phyloP scores from a whole-genome alignment of 441 rosid genomes.

The Arabidopsis lyrata region DNA sequence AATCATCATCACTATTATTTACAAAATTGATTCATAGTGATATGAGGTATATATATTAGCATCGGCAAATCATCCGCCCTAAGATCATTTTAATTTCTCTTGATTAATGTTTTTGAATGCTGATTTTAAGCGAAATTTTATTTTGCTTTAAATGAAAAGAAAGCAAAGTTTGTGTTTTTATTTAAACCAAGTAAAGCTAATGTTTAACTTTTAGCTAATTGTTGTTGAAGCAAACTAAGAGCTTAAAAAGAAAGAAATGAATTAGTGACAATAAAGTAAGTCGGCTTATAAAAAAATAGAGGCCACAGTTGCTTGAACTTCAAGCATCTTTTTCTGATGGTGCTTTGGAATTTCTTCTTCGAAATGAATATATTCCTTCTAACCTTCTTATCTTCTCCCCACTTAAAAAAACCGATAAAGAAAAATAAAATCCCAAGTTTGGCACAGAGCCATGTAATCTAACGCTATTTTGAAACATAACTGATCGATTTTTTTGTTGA shows the following conservation, averaged over 20 bases:
- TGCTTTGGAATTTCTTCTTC: constrained; percentile 64
- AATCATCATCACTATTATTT: constrained; percentile 1
- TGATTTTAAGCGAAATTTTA: neutral
- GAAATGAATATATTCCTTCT: constrained; percentile 81
- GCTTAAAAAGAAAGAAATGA: constrained; percentile 6
- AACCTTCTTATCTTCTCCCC: constrained; percentile 42
- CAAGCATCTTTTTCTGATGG: constrained; percentile 73
- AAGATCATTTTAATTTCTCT: neutral
- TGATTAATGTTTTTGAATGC: neutral
- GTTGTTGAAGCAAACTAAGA: constrained; percentile 40
- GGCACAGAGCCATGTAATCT: constrained; percentile 28
- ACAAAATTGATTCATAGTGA: neutral
- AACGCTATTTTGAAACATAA: constrained; percentile 20
- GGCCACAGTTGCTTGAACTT: constrained; percentile 79
- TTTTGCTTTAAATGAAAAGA: constrained; percentile 47
- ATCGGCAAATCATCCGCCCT: constrained; percentile 11
- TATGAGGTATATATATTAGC: neutral
- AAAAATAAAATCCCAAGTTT: constrained; percentile 22
- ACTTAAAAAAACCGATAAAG: neutral
- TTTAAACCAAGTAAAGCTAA: constrained; percentile 59
- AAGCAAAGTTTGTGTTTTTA: constrained; percentile 40
- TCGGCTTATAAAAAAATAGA: constrained; percentile 47
- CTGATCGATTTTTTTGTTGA: neutral
- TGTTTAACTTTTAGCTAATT: constrained; percentile 67
- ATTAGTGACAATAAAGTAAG: constrained; percentile 39